Conservation (phyloP, 208 protist species). For the Perkinsela sp. region DNA sequence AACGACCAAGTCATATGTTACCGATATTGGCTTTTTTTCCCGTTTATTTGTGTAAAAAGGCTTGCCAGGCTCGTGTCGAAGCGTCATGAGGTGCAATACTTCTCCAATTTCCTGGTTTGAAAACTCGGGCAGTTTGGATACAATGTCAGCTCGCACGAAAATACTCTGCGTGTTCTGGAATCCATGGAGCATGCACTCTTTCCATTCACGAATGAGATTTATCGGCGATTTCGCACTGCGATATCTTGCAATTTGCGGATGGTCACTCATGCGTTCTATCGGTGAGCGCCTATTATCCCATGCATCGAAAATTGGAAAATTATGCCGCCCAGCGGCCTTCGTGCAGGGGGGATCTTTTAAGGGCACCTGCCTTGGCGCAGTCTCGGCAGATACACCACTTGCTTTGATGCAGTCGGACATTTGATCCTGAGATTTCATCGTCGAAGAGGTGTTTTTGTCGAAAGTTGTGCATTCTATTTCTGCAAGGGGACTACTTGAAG, state of each 20-base stretch:
- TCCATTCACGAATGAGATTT: neutral
- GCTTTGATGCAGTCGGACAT: too few species aligned
- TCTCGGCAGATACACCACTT: too few species aligned
- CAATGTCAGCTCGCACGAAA: neutral
- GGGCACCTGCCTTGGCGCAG: too few species aligned
- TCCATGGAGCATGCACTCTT: neutral
- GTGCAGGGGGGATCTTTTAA: too few species aligned
- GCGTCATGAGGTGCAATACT: neutral
- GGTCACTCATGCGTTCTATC: neutral
- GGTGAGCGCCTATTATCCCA: neutral
- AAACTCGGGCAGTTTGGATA: neutral
- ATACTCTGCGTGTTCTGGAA: neutral
- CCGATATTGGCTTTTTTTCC: neutral
- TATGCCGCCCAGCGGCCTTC: too few species aligned
- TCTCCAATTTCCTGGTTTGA: neutral
- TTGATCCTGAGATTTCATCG: too few species aligned
- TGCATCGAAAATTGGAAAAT: neutral
- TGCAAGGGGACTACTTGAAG: too few species aligned
- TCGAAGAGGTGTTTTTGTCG: too few species aligned
- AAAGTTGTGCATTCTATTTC: too few species aligned
- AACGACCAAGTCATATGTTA: neutral
- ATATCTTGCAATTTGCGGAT: neutral
- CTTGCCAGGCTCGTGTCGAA: neutral
- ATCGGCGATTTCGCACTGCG: neutral
- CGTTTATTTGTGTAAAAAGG: neutral